Conservation (phyloP, 139 green algal genomes). For the Coccomyxa sp. region DNA sequence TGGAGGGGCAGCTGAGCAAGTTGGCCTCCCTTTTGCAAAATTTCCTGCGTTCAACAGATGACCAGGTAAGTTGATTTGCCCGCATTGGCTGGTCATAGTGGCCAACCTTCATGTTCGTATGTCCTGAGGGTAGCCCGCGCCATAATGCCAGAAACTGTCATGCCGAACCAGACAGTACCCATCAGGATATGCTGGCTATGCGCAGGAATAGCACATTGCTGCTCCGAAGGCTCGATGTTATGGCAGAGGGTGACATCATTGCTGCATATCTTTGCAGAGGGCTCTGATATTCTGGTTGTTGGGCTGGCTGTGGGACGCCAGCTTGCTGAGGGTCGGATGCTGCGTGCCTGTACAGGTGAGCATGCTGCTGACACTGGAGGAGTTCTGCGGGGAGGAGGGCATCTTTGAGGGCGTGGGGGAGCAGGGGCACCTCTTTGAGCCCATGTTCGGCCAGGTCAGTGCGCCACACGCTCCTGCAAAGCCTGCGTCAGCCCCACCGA, state of each 20-base stretch:
- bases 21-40: slow-evolving; percentile 75
- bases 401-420: slow-evolving; percentile 56
- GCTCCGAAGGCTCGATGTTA: too few species aligned
- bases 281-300: too few species aligned
- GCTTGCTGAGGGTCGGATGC: background rate
- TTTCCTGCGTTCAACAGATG: slow-evolving; percentile 78
- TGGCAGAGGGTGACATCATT: too few species aligned
- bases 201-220: too few species aligned
- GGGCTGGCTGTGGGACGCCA: too few species aligned
- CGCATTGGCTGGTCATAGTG: too few species aligned
- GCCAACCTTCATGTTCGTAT: background rate
- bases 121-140: background rate
- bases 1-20: slow-evolving; percentile 51
- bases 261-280: too few species aligned
- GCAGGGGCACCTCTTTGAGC: slow-evolving; percentile 49
- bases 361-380: slow-evolving; percentile 93
- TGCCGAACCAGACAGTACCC: background rate
- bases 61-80: slow-evolving; percentile 70
- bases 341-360: slow-evolving; percentile 67
- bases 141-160: background rate
- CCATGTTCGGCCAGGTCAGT: slow-evolving; percentile 62
- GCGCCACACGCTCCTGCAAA: slow-evolving; percentile 51
- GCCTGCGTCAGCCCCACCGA: too few species aligned
- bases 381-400: slow-evolving; percentile 70
- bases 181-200: too few species aligned